Evolutionary conservation across 768 basidiomycete species (phyloP).

Genomic region (Lentinus tigrinus): DNA sequence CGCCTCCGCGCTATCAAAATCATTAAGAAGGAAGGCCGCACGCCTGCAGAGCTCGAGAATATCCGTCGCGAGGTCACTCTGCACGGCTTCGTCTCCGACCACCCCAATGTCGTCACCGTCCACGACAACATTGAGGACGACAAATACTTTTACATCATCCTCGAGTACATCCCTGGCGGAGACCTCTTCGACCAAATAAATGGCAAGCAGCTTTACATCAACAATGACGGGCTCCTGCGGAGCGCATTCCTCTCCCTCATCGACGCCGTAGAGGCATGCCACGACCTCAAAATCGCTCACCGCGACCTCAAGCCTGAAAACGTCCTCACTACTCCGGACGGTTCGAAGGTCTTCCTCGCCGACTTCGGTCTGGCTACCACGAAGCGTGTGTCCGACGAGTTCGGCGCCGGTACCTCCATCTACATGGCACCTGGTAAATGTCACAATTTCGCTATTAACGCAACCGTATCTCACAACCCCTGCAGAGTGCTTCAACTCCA

Average conservation of each 20-base stretch:
- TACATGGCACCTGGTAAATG: conserved; percentile 30
- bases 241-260: conserved; percentile 49
- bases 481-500: conserved; percentile 20
- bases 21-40: conserved; percentile 38
- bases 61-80: conserved; percentile 74
- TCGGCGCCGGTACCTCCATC: conserved; percentile 22
- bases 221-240: conserved; percentile 44
- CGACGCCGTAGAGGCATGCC: conserved; percentile 50
- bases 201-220: conserved; percentile 31
- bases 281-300: conserved; percentile 47
- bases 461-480: not conserved
- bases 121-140: conserved; percentile 84
- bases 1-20: conserved; percentile 17
- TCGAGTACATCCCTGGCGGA: conserved; percentile 88
- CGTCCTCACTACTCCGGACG: conserved; percentile 41
- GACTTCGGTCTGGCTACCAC: conserved; percentile 39
- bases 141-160: conserved; percentile 79
- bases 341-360: conserved; percentile 39
- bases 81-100: conserved; percentile 68
- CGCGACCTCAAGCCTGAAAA: conserved; percentile 59
- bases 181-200: conserved; percentile 62
- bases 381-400: conserved; percentile 13
- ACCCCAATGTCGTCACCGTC: conserved; percentile 80
- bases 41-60: conserved; percentile 65
- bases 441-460: not conserved